phyloP scores from a whole-genome alignment of 805 yeast genomes.

The Wickerhamomyces pijperi region DNA sequence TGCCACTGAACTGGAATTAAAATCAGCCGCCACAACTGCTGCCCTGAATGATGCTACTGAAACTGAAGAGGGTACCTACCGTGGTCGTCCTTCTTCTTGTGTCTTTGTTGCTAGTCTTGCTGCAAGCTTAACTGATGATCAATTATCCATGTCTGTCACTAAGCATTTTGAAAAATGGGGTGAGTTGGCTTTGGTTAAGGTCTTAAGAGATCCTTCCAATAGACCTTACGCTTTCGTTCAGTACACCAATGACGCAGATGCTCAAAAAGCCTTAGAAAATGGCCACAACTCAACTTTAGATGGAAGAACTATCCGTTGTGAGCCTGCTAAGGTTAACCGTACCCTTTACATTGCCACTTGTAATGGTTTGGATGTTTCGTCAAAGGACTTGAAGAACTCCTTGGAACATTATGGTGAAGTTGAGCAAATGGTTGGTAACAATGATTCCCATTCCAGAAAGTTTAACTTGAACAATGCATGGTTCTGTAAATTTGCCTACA shows the following conservation, averaged over 20 bases:
- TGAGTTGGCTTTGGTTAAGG: constrained; percentile 60
- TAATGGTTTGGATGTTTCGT: constrained; percentile 18
- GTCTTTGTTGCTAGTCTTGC: constrained; percentile 82
- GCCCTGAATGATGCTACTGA: constrained; percentile 12
- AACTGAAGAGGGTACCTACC: constrained; percentile 10
- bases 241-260: constrained; percentile 60
- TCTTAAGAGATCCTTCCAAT: constrained; percentile 67
- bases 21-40: constrained; percentile 9
- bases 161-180: constrained; percentile 68
- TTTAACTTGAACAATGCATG: constrained; percentile 33
- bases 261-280: constrained; percentile 49
- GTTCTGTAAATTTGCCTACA: constrained; percentile 69
- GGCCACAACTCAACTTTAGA: constrained; percentile 64
- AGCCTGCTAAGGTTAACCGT: constrained; percentile 83
- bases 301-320: constrained; percentile 76
- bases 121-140: constrained; percentile 55
- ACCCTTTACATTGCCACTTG: constrained; percentile 52
- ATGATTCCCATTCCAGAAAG: constrained; percentile 21
- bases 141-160: constrained; percentile 56
- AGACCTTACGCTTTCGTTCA: constrained; percentile 93
- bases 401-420: constrained; percentile 59
- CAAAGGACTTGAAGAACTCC: constrained; percentile 24
- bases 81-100: constrained; percentile 75
- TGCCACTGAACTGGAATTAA: background rate
- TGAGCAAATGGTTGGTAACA: constrained; percentile 46